Percentiles rank a stretch among this genome's conserved stretches.
These are phyloP conservation scores for Teratosphaeria pseudoeucalypti DNA, from an alignment of 2,329 filamentous ascomycete species.

Conservation along the genomic window DNA sequence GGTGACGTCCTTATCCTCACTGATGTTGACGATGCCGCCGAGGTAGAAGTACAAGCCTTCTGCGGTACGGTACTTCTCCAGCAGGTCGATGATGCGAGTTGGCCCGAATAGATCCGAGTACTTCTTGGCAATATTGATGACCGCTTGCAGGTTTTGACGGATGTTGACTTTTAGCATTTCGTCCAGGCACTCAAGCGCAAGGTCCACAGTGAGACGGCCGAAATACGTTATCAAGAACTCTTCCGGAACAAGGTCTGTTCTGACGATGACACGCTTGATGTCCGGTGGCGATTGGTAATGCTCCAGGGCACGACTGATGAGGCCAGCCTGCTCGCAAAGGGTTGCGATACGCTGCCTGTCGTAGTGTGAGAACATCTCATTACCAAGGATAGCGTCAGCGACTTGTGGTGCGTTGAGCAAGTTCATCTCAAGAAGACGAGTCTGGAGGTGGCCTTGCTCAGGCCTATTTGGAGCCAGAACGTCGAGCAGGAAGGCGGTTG, in stretches of 20 bases:
- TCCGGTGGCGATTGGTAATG: conserved; percentile 84
- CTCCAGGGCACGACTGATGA: conserved; percentile 64
- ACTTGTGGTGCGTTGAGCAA: conserved; percentile 92
- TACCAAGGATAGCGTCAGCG: conserved; percentile 92
- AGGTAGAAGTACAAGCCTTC: conserved; percentile 98
- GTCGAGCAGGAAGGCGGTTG: conserved; percentile 94
- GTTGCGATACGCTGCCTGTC: conserved; percentile 81
- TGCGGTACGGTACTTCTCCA: conserved; percentile 95
- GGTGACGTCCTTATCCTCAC: conserved; percentile 86
- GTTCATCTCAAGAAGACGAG: conserved; percentile 95
- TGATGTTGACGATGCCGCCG: conserved; percentile 93
- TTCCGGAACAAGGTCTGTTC: conserved; percentile 74
- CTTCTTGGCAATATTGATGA: conserved; percentile 93
- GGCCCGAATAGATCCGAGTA: conserved; percentile 91
- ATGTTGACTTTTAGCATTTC: conserved; percentile 97
- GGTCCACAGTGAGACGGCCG: conserved; percentile 86
- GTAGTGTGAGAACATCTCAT: conserved; percentile 97
- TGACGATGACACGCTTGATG: conserved; percentile 82
- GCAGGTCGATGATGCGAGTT: conserved; percentile 78
- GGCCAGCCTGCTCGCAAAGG: conserved; percentile 85
- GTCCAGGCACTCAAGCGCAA: conserved; percentile 85
- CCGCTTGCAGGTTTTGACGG: conserved; percentile 87
- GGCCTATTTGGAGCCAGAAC: conserved; percentile 89
- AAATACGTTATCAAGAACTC: conserved; percentile 93
- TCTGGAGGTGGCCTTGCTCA: conserved; percentile 88